These are phyloP conservation scores for Hygrophila difformis DNA, from an alignment of 257 asterid species.

Conservation along the genomic window DNA sequence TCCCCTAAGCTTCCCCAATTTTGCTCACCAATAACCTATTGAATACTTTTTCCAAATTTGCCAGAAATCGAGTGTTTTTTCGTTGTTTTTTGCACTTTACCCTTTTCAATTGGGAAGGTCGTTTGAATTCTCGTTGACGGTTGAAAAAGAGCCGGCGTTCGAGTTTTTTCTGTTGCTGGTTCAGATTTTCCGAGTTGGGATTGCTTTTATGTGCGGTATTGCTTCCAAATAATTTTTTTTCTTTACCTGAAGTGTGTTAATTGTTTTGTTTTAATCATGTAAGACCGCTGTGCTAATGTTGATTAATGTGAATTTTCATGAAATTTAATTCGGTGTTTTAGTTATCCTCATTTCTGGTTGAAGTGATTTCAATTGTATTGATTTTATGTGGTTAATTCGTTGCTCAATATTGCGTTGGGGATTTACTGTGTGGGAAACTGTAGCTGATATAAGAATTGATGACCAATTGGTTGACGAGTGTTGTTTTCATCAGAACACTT, in stretches of 20 bases:
- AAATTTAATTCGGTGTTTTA: no score
- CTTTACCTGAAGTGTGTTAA: neutral
- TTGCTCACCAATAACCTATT: neutral
- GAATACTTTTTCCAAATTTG: neutral
- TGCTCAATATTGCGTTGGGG: neutral
- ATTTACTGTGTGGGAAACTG: slow-evolving; percentile 1
- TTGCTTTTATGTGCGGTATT: neutral
- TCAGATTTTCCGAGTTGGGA: slow-evolving; percentile 8
- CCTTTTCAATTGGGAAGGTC: neutral
- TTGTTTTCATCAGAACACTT: slow-evolving; percentile 1
- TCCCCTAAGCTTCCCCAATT: neutral
- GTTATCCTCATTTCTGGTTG: no score
- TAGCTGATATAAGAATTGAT: neutral
- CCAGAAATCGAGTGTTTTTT: neutral
- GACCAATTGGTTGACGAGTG: slow-evolving; percentile 6
- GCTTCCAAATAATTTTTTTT: neutral
- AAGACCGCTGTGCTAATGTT: neutral
- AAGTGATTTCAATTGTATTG: no score
- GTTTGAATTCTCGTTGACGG: neutral
- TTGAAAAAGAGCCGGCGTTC: neutral
- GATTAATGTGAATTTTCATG: neutral
- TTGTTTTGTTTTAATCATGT: neutral
- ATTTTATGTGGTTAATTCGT: no score
- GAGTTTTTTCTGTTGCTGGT: slow-evolving; percentile 5
- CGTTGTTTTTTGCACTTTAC: neutral